Evolutionary conservation across 192 early-diverging fungal species (phyloP), one percentile per base, ranked within the genome.

Genomic region (Geranomyces variabilis): DNA sequence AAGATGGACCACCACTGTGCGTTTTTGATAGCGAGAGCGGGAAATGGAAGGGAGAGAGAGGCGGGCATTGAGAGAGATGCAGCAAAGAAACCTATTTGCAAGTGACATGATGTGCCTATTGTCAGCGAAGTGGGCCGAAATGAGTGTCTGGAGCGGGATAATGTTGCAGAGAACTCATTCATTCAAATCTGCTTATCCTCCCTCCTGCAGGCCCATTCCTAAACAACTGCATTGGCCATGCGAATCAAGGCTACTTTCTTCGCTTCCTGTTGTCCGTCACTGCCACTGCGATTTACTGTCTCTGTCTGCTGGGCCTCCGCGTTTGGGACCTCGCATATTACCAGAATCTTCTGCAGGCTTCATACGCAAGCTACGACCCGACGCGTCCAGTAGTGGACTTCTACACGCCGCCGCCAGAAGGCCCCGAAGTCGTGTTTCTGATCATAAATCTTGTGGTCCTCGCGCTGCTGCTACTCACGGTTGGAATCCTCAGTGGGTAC

Each of bases 201-300:
- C 28, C 19, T 60, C n/a, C n/a, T 29, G 24, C 69, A 85, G 78
- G 81, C 60, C 95, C 94, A 8, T 99, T 94, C 93, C 88, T 95
- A 70, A 85, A 89, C 79, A 89, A 94, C 77, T 95, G 94, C 75
- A 81, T 98, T 61, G 90, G 92, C 55, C 80, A 91, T 80, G 78
- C 70, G 63, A 89, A 94, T 82, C 83, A 88, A 67, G 73, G 80
- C 17, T 88, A 97, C 75, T 91, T 91, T 76, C 43, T 93, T 24
- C 91, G 95, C 1, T 92, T 99, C 80, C 79, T 93, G 48, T 81
- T 78, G 46, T 92, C 84, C 46, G 90, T 90, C 7, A 84, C 55
- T 21, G 66, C 90, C 48, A 72, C 88, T 21, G 82, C 82, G n/a
- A 29, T 67, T n/a, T 88, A 82, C 70, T 84, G 84, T 53, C 74